Base-by-base conservation (phyloP, 345 rosid species). In the Gossypium bickii region DNA sequence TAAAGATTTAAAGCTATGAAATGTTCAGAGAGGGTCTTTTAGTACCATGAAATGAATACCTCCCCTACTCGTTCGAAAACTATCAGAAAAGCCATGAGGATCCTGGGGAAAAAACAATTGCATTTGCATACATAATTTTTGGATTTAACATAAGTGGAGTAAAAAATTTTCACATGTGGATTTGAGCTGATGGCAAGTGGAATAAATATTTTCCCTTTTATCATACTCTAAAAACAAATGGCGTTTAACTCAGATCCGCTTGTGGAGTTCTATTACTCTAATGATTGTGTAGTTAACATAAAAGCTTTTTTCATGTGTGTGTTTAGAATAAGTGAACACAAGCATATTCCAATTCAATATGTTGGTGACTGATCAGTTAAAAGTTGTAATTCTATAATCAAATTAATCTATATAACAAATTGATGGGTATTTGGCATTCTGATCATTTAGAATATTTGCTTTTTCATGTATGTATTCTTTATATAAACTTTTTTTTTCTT, bases 51-150 rank as follows among this genome's bases (percentile, higher is more conserved):
- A 64, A 90, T 61, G 68, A 91, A 84, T 18, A 82, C 67, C 58
- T 93, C 99, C 27, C 80, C 88, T 11, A 89, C 17, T 75, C 94
- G 83, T 83, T 95, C 99, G 53, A 87, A 77, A 63, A 92, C 92
- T 20, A 94, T 82, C 57, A 91, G 78, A 4, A 88, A 76, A 56
- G 97, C 98, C 78, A 93, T 76, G 12, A 93, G 80, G 45, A 95
- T 93, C 99, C 99, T 95, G 86, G 83, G 9, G 4, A 57, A 59
- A 74, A 75, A 74, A 64, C 41, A 34, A 34, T 34, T 27, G 12
- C 73, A 52, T 70, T 34, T 52, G 47, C 4, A 45, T 12, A 0
- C 63, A 58, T 58, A 22, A 59, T 1, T 43, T 27, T 61, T 24
- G 13, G 16, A 44, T 6, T 17, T 60, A 47, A 29, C 11, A 10